Conservation (phyloP, 73 alveolate genomes). For the Urostyla sp. region DNA sequence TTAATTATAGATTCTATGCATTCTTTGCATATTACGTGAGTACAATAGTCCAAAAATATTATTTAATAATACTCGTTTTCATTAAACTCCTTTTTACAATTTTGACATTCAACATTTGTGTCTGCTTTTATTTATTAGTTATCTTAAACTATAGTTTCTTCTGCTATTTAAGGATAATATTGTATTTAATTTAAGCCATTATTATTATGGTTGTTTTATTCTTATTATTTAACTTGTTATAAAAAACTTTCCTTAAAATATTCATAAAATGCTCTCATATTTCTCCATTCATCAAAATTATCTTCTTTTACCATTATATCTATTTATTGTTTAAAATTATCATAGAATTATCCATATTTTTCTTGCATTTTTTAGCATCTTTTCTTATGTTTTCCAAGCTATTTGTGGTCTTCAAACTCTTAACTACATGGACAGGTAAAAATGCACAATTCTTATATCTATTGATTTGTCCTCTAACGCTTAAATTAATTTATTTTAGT, state of each 20-base stretch:
- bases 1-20: not conserved
- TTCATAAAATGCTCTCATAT: not conserved
- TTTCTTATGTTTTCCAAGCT: not conserved
- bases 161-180: not conserved
- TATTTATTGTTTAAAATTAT: not conserved
- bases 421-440: not conserved
- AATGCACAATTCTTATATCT: too few relatives aligned
- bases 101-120: not conserved
- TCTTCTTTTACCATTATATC: not conserved
- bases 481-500: too few relatives aligned
- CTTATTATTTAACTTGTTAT: not conserved
- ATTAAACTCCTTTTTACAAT: not conserved
- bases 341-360: not conserved
- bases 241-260: not conserved
- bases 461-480: too few relatives aligned
- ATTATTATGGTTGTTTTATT: not conserved
- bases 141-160: not conserved
- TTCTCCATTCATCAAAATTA: not conserved
- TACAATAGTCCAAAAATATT: not conserved
- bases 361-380: not conserved
- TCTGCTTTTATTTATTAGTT: not conserved
- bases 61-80: not conserved
- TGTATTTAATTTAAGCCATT: too few relatives aligned
- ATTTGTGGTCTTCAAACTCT: not conserved
- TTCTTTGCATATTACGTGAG: conserved; percentile 19